phyloP scores from a whole-genome alignment of 352 stramenopile species.

The Elongisporangium senticosum region DNA sequence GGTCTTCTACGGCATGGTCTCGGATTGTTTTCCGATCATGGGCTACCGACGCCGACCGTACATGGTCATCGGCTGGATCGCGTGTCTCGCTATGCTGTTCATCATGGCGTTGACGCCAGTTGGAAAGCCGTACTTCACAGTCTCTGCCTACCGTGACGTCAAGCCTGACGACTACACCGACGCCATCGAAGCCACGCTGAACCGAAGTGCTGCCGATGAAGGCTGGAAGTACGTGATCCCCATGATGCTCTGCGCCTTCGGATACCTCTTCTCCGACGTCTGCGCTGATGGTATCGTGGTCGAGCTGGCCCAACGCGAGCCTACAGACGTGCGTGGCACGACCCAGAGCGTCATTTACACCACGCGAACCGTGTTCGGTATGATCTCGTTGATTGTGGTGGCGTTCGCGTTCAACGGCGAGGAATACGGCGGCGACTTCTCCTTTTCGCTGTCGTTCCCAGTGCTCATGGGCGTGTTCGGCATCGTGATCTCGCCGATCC shows the following conservation, averaged over 20 bases:
- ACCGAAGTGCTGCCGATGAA: conserved; percentile 24
- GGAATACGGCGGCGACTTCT: conserved; percentile 42
- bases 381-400: conserved; percentile 31
- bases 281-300: conserved; percentile 43
- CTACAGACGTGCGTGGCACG: conserved; percentile 29
- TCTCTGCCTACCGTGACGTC: conserved; percentile 19
- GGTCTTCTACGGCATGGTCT: conserved; percentile 55
- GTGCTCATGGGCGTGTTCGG: conserved; percentile 36
- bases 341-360: conserved; percentile 52
- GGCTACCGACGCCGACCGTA: conserved; percentile 50
- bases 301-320: conserved; percentile 42
- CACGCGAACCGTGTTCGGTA: conserved; percentile 23
- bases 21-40: conserved; percentile 49
- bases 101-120: conserved; percentile 28
- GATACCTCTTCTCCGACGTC: conserved; percentile 43
- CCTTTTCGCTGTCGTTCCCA: conserved; percentile 36
- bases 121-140: conserved; percentile 34
- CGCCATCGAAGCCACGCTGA: conserved; percentile 30
- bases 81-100: conserved; percentile 31
- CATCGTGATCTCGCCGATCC: too few species aligned
- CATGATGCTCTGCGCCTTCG: conserved; percentile 38
- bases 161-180: conserved; percentile 37
- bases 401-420: conserved; percentile 44
- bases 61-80: conserved; percentile 47
- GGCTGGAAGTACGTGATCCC: conserved; percentile 37